These are phyloP conservation scores for Candolleomyces aberdarensis DNA, from an alignment of 768 basidiomycete genomes.

Conservation along the genomic window DNA sequence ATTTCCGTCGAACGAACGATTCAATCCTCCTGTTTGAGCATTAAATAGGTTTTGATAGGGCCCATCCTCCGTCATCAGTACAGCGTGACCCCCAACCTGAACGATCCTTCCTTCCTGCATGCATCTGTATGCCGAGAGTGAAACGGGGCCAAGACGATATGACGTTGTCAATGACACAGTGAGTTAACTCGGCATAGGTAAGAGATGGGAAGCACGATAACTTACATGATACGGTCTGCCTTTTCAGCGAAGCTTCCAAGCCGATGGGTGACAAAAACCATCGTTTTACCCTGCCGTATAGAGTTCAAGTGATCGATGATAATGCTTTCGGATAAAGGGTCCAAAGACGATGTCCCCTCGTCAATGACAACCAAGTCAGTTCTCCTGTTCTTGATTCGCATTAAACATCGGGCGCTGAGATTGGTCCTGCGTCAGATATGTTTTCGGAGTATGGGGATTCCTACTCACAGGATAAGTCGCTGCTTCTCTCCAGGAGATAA, in stretches of 20 bases:
- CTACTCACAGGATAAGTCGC: slow-evolving; percentile 37
- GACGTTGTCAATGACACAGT: neutral
- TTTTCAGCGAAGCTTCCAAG: slow-evolving; percentile 38
- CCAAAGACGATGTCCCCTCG: slow-evolving; percentile 49
- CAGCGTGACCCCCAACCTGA: slow-evolving; percentile 31
- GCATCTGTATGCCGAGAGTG: slow-evolving; percentile 20
- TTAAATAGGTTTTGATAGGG: slow-evolving; percentile 32
- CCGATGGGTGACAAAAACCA: slow-evolving; percentile 48
- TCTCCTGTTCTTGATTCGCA: slow-evolving; percentile 27
- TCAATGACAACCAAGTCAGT: slow-evolving; percentile 48
- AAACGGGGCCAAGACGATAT: too few relatives aligned
- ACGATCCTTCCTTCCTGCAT: slow-evolving; percentile 35
- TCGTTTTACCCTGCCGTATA: slow-evolving; percentile 39
- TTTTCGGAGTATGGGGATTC: neutral
- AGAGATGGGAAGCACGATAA: slow-evolving; percentile 5
- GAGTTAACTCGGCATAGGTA: slow-evolving; percentile 4
- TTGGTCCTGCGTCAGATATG: neutral
- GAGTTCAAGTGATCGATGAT: slow-evolving; percentile 35
- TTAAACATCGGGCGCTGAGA: slow-evolving; percentile 39
- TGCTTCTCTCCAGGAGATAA: slow-evolving; percentile 37
- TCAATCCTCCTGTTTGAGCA: slow-evolving; percentile 17
- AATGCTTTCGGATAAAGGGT: slow-evolving; percentile 45
- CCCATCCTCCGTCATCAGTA: slow-evolving; percentile 25
- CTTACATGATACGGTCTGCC: slow-evolving; percentile 52
- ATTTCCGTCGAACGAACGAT: neutral